phyloP scores from a whole-genome alignment of 345 rosid genomes.

The Kandelia obovata region DNA sequence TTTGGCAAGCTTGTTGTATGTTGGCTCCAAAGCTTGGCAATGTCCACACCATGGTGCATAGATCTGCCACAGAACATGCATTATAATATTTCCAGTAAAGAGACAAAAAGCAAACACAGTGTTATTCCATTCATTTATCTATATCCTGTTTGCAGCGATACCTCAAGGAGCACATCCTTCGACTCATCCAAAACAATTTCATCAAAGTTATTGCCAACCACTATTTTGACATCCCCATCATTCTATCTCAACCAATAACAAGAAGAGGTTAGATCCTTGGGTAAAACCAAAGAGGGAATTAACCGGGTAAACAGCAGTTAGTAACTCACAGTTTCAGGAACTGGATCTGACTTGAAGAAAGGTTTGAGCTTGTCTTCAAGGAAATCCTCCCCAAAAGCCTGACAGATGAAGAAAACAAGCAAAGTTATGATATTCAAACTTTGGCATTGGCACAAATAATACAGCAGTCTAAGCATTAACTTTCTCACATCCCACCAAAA shows the following conservation, averaged over 20 bases:
- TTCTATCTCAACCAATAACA: constrained; percentile 45
- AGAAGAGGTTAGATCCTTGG: constrained; percentile 17
- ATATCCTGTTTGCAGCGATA: constrained; percentile 21
- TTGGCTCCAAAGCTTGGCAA: constrained; percentile 93
- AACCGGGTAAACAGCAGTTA: not conserved
- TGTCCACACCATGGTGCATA: constrained; percentile 99
- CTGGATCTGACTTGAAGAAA: constrained; percentile 84
- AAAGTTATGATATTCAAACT: not conserved
- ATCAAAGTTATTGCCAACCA: constrained; percentile 89
- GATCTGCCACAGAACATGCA: constrained; percentile 42
- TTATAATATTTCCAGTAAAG: not conserved
- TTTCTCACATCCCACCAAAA: not conserved
- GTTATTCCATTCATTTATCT: not conserved
- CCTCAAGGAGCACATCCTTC: constrained; percentile 98
- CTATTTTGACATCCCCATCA: constrained; percentile 91
- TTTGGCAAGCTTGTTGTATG: constrained; percentile 86
- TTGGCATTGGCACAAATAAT: not conserved
- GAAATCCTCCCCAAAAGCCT: constrained; percentile 72
- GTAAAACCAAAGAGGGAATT: constrained; percentile 3
- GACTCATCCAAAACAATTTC: constrained; percentile 90
- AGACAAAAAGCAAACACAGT: constrained; percentile 1
- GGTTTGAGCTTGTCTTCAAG: constrained; percentile 80
- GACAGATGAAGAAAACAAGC: constrained; percentile 9
- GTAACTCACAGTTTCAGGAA: constrained; percentile 75
- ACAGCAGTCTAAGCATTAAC: not conserved